A percentile compares a stretch with the other conserved stretches of the same genome.
These are phyloP conservation scores for Pichia scutulata DNA, from an alignment of 805 yeast species.

Conservation along the genomic window DNA sequence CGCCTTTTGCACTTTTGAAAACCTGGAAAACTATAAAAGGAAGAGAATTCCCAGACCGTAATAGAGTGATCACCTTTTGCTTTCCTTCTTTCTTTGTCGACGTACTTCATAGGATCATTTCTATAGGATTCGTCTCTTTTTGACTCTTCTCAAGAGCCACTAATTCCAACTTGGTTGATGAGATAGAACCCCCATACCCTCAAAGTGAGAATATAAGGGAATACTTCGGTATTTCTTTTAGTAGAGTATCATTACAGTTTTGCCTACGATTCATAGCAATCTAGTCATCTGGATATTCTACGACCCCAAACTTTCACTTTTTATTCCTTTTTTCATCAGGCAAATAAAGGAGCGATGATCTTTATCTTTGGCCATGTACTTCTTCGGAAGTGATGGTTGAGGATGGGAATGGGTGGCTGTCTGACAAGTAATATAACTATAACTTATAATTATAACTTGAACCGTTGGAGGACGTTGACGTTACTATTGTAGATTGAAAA, in stretches of 20 bases:
- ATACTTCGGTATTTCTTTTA: neutral
- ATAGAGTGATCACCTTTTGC: conserved; percentile 19
- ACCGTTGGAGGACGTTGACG: conserved; percentile 9
- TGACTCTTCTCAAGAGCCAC: conserved; percentile 99
- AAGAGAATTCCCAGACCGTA: conserved; percentile 6
- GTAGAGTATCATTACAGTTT: conserved; percentile 36
- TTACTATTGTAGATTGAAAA: neutral
- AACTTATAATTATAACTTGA: neutral
- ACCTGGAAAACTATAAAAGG: conserved; percentile 17
- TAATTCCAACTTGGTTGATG: conserved; percentile 99
- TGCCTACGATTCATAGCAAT: conserved; percentile 82
- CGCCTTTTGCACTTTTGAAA: neutral
- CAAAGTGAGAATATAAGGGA: conserved; percentile 35
- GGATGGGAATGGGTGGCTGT: conserved; percentile 14
- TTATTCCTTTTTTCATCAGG: conserved; percentile 15
- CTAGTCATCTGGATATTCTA: conserved; percentile 62
- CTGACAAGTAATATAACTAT: conserved; percentile 9
- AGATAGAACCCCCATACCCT: conserved; percentile 88
- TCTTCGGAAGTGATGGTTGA: conserved; percentile 9
- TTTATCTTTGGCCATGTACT: conserved; percentile 32
- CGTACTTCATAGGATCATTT: conserved; percentile 99
- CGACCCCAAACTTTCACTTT: conserved; percentile 11
- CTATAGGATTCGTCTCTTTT: conserved; percentile 99
- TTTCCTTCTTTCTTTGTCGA: conserved; percentile 68
- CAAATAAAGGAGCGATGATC: conserved; percentile 96